Base-by-base conservation (phyloP, 116 monocot species). In the Iris pallida region DNA sequence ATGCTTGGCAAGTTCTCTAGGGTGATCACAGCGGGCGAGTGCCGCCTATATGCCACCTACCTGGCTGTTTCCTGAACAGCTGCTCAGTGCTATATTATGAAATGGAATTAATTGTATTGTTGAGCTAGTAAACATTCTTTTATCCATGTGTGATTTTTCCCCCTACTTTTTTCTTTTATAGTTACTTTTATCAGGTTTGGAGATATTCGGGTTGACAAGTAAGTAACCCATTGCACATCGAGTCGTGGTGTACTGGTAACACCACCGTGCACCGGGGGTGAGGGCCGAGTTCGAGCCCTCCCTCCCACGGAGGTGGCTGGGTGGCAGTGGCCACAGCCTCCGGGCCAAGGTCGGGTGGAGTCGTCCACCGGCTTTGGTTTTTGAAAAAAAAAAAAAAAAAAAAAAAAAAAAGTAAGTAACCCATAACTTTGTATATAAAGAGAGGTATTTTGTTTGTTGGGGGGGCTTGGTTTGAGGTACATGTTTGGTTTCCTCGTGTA, bases 1-100 rank as follows among this genome's bases (percentile, higher is more conserved):
- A 73, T 74, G 72, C 59, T 71, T 76, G 47, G 11, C 67, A 20
- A 78, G 64, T 73, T 30, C 51, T 17, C 69, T 5, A 57, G 7
- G 20, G n/a, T 78, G 64, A 71, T 17, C 11, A 15, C 42, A 4
- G 30, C 30, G 30, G 30, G 30, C 30, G 30, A n/a, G n/a, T n/a
- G 5, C 4, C 12, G 16, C 11, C 49, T 61, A 17, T 51, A 71
- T 52, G 30, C 11, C n/a, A n/a, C n/a, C 9, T 15, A 16, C 42
- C 0, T 52, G 16, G 30, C 30, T 30, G 30, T 30, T 30, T 30
- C 30, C 30, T 30, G 30, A 30, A 30, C 30, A 30, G 30, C 30
- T 30, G 30, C 30, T 30, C 30, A 20, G 54, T 54, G 16, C 5
- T 47, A 45, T 71, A 59, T 71, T 46, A 45, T 4, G 8, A 16